Conservation (phyloP, 1,284 basidiomycete species). For the Gomphus bonarii region DNA sequence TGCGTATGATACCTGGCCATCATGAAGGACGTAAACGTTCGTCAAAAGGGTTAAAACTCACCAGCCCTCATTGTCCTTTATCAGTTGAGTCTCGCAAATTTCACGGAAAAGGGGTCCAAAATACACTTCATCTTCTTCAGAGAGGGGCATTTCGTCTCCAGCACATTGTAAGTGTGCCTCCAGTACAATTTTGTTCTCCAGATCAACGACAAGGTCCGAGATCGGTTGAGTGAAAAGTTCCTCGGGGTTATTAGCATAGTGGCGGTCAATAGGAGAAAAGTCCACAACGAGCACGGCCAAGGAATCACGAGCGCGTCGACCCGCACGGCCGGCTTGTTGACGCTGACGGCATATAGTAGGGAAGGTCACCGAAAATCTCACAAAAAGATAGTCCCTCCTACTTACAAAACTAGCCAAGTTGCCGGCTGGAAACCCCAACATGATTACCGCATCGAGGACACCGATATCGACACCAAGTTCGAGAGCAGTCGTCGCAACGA, state of each 20-base stretch:
- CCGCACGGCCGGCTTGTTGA: slow-evolving; percentile 86
- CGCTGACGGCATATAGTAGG: slow-evolving; percentile 35
- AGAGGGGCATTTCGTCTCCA: slow-evolving; percentile 77
- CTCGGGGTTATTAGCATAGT: slow-evolving; percentile 66
- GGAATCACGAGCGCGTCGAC: slow-evolving; percentile 73
- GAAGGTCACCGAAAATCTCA: not conserved
- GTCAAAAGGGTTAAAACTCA: slow-evolving; percentile 21
- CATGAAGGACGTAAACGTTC: not conserved
- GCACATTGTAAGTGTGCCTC: slow-evolving; percentile 88
- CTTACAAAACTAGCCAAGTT: slow-evolving; percentile 63
- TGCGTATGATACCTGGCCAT: slow-evolving; percentile 71
- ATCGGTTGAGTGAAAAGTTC: slow-evolving; percentile 56
- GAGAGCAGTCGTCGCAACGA: slow-evolving; percentile 86
- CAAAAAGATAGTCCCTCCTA: slow-evolving; percentile 7
- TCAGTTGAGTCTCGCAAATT: slow-evolving; percentile 45
- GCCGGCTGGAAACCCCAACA: slow-evolving; percentile 78
- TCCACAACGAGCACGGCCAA: slow-evolving; percentile 75
- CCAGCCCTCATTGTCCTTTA: slow-evolving; percentile 64
- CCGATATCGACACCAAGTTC: slow-evolving; percentile 92
- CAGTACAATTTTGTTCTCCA: slow-evolving; percentile 66
- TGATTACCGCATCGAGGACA: slow-evolving; percentile 78
- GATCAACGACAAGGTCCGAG: slow-evolving; percentile 61
- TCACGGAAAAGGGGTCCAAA: slow-evolving; percentile 57
- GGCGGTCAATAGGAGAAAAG: slow-evolving; percentile 63
- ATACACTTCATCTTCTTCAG: slow-evolving; percentile 54